Conservation (phyloP, 2,329 filamentous ascomycete species). For the Rhexocercosporidium sp. region DNA sequence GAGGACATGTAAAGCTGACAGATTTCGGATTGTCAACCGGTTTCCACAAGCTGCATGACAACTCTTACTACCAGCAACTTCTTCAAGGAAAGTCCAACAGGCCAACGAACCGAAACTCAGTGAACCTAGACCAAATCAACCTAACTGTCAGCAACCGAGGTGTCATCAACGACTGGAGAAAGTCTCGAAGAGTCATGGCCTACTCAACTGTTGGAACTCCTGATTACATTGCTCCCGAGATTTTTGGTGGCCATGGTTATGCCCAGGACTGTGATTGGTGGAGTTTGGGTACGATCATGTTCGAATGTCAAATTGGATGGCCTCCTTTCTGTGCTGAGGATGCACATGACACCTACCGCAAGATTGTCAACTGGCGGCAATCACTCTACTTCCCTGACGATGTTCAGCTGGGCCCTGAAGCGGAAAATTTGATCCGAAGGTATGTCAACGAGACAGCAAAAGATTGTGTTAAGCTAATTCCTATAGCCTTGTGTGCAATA, state of each 20-base stretch:
- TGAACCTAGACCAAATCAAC: conserved; percentile 97
- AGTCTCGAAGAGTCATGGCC: conserved; percentile 92
- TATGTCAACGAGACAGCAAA: conserved; percentile 50
- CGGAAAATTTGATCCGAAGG: conserved; percentile 91
- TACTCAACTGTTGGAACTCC: conserved; percentile 98
- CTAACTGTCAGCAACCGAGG: conserved; percentile 96
- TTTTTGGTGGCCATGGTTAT: conserved; percentile 96
- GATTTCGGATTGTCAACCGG: conserved; percentile 98
- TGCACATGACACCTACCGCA: conserved; percentile 95
- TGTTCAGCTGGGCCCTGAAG: conserved; percentile 84
- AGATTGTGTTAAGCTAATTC: conserved; percentile 35
- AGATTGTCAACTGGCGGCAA: conserved; percentile 98
- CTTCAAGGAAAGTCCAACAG: conserved; percentile 77
- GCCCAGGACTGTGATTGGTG: conserved; percentile 99
- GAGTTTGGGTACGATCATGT: conserved; percentile 99
- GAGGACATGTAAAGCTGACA: conserved; percentile 96
- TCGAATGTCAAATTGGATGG: conserved; percentile 98
- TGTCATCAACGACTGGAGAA: conserved; percentile 98
- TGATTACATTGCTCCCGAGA: conserved; percentile 98
- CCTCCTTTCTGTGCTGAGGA: conserved; percentile 98
- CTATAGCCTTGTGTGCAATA: conserved; percentile 86
- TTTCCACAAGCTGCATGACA: conserved; percentile 97
- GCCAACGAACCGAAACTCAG: conserved; percentile 84
- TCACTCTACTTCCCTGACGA: conserved; percentile 97
- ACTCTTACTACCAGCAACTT: conserved; percentile 97